These are phyloP conservation scores for Amphichorda felina DNA, from an alignment of 2,329 filamentous ascomycete genomes.

Conservation along the genomic window DNA sequence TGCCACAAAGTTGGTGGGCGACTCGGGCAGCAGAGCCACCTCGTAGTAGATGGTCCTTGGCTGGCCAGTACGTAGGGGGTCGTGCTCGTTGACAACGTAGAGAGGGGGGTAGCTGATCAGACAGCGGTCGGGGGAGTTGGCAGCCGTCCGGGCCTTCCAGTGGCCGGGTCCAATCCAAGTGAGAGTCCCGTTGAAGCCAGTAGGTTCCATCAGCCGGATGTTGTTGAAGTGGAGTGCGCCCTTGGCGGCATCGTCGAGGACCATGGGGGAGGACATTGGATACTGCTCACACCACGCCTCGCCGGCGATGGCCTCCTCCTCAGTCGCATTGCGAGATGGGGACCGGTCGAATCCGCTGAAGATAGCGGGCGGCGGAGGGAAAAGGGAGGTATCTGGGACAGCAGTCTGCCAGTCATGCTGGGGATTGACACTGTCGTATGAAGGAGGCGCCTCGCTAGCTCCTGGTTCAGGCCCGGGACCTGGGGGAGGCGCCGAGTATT, in stretches of 20 bases:
- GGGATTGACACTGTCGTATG: conserved; percentile 9
- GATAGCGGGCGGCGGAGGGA: conserved; percentile 61
- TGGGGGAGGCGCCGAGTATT: neutral
- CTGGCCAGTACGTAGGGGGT: conserved; percentile 31
- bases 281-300: conserved; percentile 53
- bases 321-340: conserved; percentile 56
- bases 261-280: conserved; percentile 42
- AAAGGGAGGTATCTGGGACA: conserved; percentile 60
- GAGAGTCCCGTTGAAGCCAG: conserved; percentile 33
- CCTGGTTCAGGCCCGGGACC: no score
- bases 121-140: conserved; percentile 44
- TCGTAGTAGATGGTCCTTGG: conserved; percentile 60
- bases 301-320: conserved; percentile 50
- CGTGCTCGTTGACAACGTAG: conserved; percentile 50
- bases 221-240: conserved; percentile 37
- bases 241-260: conserved; percentile 31
- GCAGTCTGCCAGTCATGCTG: conserved; percentile 60
- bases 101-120: conserved; percentile 58
- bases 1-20: conserved; percentile 40
- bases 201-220: conserved; percentile 41
- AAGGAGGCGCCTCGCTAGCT: no score
- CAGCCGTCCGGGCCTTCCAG: conserved; percentile 33
- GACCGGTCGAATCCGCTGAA: conserved; percentile 52
- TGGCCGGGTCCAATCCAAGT: conserved; percentile 32
- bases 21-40: conserved; percentile 39